Evolutionary conservation across 306 rosid species (phyloP), one percentile per base, ranked within the genome.

Genomic region (Betula pendula): DNA sequence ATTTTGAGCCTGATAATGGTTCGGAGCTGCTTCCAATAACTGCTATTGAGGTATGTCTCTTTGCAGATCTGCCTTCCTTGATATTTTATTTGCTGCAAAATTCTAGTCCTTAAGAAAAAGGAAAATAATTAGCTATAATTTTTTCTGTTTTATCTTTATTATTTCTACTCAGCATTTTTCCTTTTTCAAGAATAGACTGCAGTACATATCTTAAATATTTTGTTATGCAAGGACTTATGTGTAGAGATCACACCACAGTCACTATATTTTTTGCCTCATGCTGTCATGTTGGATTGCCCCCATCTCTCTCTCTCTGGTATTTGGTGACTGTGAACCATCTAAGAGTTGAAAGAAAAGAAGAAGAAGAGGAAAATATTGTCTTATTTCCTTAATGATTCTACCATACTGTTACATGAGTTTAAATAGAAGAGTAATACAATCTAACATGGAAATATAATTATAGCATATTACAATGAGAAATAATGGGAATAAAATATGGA

Each of bases 1-100:
- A 79, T 62, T 95, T 87, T 71, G 98, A 89, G 94, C 86, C 90
- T 47, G 98, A 95, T 85, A 89, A 80, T 83, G 97, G 98, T 79
- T 95, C 92, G 19, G 97, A 95, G 83, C 88, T 95, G 75, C 91
- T 95, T 87, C 97, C 98, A 67, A 70, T 81, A 60, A 88, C 84
- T 73, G 66, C 87, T 1, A 74, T 92, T 55, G 96, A 90, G 97
- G 98, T 95, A 60, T 75, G 84, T 84, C 60, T 76, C 72, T 50
- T 14, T 53, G 56, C 70, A 45, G 5, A 12, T 49, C 55, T 77
- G 43, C 3, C 16, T 33, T 16, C 40, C 20, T 38, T 19, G 48
- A 1, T 0, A 35, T 6, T 65, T 4, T 65, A 11, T 19, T 35
- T 33, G 2, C 20, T 19, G 16, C 47, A 17, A 65, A 65, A 33